Percentiles rank a stretch among this genome's conserved stretches.
phyloP scores from a whole-genome alignment of 768 basidiomycete genomes.

The Amanita inopinata region DNA sequence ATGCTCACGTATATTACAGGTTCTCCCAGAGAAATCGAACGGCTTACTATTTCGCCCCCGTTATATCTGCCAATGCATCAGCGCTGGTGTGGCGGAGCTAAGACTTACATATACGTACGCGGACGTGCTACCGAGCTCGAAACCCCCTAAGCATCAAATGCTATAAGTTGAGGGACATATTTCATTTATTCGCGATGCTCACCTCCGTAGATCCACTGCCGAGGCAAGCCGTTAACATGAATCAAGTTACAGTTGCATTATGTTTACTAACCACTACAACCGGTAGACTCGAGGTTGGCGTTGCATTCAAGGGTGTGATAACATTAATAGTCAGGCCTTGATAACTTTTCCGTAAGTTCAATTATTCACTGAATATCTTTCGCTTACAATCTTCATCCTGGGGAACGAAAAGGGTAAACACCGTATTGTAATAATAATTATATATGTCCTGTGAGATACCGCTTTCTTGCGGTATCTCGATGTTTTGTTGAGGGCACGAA shows the following conservation, averaged over 20 bases:
- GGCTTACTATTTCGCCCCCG: slow-evolving; percentile 26
- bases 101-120: too few relatives aligned
- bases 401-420: slow-evolving; percentile 22
- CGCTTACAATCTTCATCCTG: slow-evolving; percentile 38
- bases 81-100: too few relatives aligned
- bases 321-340: slow-evolving; percentile 46
- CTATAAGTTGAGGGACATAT: background rate
- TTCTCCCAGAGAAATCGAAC: slow-evolving; percentile 27
- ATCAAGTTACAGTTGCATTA: background rate
- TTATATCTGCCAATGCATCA: too few relatives aligned
- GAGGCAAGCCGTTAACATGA: background rate
- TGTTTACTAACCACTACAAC: slow-evolving; percentile 37
- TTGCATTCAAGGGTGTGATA: slow-evolving; percentile 31
- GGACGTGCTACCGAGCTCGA: slow-evolving; percentile 32
- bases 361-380: background rate
- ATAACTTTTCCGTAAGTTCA: background rate
- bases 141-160: slow-evolving; percentile 23
- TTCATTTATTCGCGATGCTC: slow-evolving; percentile 8
- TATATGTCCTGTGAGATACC: slow-evolving; percentile 25
- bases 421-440: slow-evolving; percentile 22
- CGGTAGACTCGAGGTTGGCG: slow-evolving; percentile 34
- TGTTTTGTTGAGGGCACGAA: slow-evolving; percentile 37
- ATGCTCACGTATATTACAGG: slow-evolving; percentile 37
- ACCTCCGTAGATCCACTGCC: slow-evolving; percentile 45
- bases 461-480: slow-evolving; percentile 24